phyloP scores from a whole-genome alignment of 495 filamentous ascomycete species.

The Tuber melanosporum region DNA sequence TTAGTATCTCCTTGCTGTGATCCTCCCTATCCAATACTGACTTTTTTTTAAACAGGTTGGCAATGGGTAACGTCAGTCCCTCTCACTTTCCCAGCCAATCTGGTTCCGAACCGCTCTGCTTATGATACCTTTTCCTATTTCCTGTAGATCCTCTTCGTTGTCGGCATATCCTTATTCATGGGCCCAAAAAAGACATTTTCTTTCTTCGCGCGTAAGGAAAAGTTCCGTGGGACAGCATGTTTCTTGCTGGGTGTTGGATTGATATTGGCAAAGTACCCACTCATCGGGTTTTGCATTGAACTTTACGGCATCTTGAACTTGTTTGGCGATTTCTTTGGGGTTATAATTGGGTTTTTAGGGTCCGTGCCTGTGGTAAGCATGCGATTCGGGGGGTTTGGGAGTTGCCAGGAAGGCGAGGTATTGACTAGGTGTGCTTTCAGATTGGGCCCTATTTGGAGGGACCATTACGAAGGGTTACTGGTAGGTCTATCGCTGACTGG shows the following conservation, averaged over 20 bases:
- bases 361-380: slow-evolving; percentile 66
- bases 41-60: slow-evolving; percentile 50
- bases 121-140: slow-evolving; percentile 23
- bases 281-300: slow-evolving; percentile 84
- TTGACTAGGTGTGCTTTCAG: slow-evolving; percentile 22
- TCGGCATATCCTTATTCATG: slow-evolving; percentile 91
- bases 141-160: slow-evolving; percentile 82
- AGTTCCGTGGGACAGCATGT: slow-evolving; percentile 82
- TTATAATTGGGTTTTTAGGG: slow-evolving; percentile 76
- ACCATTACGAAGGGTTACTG: slow-evolving; percentile 40
- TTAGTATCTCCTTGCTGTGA: slow-evolving; percentile 40
- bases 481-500: slow-evolving; percentile 30
- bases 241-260: slow-evolving; percentile 78
- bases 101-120: slow-evolving; percentile 6
- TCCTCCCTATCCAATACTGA: neutral
- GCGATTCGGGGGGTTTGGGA: neutral
- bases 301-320: slow-evolving; percentile 85
- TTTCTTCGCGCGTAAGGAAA: slow-evolving; percentile 91
- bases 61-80: slow-evolving; percentile 73
- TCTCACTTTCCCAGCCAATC: slow-evolving; percentile 1
- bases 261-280: slow-evolving; percentile 80
- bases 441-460: slow-evolving; percentile 36
- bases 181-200: slow-evolving; percentile 80
- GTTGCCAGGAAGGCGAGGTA: slow-evolving; percentile 3
- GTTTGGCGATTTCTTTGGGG: slow-evolving; percentile 94